Base-by-base conservation (phyloP, 257 asterid species). In the Solanum chilense region DNA sequence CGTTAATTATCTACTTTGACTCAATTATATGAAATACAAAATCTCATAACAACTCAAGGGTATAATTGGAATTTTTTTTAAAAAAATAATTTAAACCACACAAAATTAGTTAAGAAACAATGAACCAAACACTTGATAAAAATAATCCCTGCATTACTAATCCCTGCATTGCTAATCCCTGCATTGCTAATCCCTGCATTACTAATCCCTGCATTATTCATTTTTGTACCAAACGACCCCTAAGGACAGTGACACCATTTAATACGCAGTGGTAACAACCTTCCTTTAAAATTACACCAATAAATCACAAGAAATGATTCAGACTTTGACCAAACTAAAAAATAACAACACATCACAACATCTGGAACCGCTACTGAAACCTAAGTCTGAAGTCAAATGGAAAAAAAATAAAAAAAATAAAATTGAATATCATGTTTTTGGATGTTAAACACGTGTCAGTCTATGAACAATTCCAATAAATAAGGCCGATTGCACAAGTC, bases 381-480 rank as follows among this genome's bases (percentile, higher is more conserved):
- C 89, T 87, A 87, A 39, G 74, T 69, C 83, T 56, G 68, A 27
- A 77, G 83, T 76, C 70, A 70, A 82, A 35, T 76, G 78, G 25
- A 81, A 81, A 47, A 56, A 82, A 41, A 52, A 77, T 69, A 64
- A 16, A 42, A 29, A n/a, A 7, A 49, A 52, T 75, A 84, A 27
- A 31, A 73, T 16, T 75, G 81, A 78, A 68, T 70, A 56, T 85
- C 58, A 84, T 31, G 76, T 74, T 88, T 70, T 78, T 56, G 76
- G 77, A 82, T 89, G 89, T 83, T 89, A 89, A 75, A 74, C 77
- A 52, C 12, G 66, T 69, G 88, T 86, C 82, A 89, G 90, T 75
- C 90, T 91, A 91, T 93, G 90, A 91, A 93, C 95, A 93, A 88
- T 81, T 82, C 29, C 85, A 88, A 87, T 86, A 90, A 91, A 89